A percentile compares a stretch with the other conserved stretches of the same genome.
Conservation (phyloP, 169 alveolate genomes). For the Eimeria sp. region DNA sequence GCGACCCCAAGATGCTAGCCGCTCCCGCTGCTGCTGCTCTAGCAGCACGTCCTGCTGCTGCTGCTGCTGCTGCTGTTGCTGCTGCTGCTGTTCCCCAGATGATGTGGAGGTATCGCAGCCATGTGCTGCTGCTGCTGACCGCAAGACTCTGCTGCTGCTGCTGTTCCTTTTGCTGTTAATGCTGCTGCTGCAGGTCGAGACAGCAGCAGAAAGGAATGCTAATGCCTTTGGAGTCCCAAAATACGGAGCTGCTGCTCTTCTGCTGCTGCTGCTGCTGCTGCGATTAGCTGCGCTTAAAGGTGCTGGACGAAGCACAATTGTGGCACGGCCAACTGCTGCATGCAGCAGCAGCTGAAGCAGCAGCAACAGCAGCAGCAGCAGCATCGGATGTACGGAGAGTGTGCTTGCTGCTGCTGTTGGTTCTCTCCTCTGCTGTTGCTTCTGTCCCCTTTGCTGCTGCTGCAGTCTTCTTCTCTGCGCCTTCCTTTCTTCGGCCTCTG, state of each 20-base stretch:
- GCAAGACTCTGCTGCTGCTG: conserved; percentile 11
- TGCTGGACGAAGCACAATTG: not conserved
- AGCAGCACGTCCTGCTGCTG: too few species aligned
- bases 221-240: not conserved
- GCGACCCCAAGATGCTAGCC: too few species aligned
- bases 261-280: conserved; percentile 14
- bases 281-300: not conserved
- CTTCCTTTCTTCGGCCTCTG: not conserved
- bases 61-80: too few species aligned
- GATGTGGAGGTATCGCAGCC: not conserved
- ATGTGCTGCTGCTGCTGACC: not conserved
- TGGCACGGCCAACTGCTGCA: conserved; percentile 18
- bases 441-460: too few species aligned
- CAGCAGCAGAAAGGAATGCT: not conserved
- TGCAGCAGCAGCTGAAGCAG: not conserved
- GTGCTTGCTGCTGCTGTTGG: too few species aligned
- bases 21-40: too few species aligned
- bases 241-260: not conserved
- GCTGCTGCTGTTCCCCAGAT: too few species aligned
- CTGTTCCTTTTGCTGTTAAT: too few species aligned
- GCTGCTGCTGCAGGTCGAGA: conserved; percentile 17
- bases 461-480: not conserved
- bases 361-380: conserved; percentile 46
- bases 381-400: not conserved
- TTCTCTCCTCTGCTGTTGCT: too few species aligned